phyloP scores from a whole-genome alignment of 2,329 filamentous ascomycete genomes.

The Pseudogymnoascus sp. region DNA sequence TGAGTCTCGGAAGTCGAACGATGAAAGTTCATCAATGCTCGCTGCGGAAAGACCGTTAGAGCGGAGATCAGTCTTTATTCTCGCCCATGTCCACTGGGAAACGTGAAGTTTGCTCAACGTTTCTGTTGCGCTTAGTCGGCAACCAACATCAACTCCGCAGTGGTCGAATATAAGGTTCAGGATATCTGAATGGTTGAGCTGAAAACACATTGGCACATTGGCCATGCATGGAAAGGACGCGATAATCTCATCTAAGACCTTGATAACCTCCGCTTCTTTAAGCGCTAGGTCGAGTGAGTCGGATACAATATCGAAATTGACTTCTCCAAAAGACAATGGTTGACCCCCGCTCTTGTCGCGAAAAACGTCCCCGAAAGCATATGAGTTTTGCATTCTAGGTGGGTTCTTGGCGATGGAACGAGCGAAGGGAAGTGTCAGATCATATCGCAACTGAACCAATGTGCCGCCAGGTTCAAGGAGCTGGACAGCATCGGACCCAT shows the following conservation, averaged over 20 bases:
- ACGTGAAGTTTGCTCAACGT: conserved; percentile 82
- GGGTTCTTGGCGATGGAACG: conserved; percentile 71
- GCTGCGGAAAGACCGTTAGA: conserved; percentile 83
- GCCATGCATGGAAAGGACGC: conserved; percentile 68
- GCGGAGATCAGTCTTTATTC: conserved; percentile 60
- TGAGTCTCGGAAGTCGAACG: conserved; percentile 80
- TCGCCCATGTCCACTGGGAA: conserved; percentile 70
- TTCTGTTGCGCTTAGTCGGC: conserved; percentile 68
- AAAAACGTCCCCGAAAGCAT: conserved; percentile 82
- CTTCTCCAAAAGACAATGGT: conserved; percentile 75
- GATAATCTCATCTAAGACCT: conserved; percentile 87
- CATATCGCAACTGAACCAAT: conserved; percentile 88
- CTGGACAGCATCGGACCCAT: conserved; percentile 65
- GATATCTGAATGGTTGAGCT: conserved; percentile 81
- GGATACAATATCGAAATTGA: conserved; percentile 95
- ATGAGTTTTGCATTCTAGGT: conserved; percentile 63
- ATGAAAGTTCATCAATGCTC: conserved; percentile 79
- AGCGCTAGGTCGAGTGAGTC: conserved; percentile 74
- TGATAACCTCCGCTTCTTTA: conserved; percentile 89
- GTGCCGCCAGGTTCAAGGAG: conserved; percentile 76
- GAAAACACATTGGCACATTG: conserved; percentile 71
- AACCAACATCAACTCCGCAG: conserved; percentile 65
- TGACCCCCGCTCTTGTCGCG: conserved; percentile 75
- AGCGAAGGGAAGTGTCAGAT: conserved; percentile 83
- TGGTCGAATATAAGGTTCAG: conserved; percentile 84